Conservation (phyloP, 1,284 basidiomycete species). For the Pascua sp. region DNA sequence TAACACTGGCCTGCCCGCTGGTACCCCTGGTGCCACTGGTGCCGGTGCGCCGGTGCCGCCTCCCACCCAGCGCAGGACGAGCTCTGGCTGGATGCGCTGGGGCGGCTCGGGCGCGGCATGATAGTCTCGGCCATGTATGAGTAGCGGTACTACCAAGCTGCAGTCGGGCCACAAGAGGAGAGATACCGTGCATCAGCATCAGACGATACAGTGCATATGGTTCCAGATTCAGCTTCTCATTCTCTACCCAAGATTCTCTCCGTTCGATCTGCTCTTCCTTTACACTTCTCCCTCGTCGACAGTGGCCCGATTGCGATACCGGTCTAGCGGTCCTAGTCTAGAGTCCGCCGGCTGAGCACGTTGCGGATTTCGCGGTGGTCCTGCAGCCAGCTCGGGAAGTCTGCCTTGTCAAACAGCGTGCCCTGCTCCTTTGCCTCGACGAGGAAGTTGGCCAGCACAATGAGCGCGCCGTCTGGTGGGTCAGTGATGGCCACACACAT, state of each 20-base stretch:
- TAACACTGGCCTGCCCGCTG: too few relatives aligned
- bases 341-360: conserved; percentile 65
- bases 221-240: not conserved
- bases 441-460: conserved; percentile 93
- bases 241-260: not conserved
- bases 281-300: not conserved
- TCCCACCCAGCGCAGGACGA: not conserved
- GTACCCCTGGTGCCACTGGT: too few relatives aligned
- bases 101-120: not conserved
- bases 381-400: conserved; percentile 76
- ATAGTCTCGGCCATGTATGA: not conserved
- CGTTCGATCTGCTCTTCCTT: not conserved
- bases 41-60: not conserved
- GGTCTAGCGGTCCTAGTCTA: conserved; percentile 56
- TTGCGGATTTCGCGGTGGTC: conserved; percentile 80
- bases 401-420: conserved; percentile 47
- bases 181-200: not conserved
- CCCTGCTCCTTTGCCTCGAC: conserved; percentile 63
- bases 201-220: not conserved
- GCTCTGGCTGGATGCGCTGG: conserved; percentile 13
- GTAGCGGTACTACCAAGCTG: not conserved
- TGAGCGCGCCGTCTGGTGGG: conserved; percentile 74
- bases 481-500: not conserved
- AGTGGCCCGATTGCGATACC: not conserved
- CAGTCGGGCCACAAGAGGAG: conserved; percentile 3